Percentiles rank a stretch among this genome's conserved stretches.
Conservation (phyloP, 2,329 filamentous ascomycete species). For the Cylindrodendrum hubeiense region DNA sequence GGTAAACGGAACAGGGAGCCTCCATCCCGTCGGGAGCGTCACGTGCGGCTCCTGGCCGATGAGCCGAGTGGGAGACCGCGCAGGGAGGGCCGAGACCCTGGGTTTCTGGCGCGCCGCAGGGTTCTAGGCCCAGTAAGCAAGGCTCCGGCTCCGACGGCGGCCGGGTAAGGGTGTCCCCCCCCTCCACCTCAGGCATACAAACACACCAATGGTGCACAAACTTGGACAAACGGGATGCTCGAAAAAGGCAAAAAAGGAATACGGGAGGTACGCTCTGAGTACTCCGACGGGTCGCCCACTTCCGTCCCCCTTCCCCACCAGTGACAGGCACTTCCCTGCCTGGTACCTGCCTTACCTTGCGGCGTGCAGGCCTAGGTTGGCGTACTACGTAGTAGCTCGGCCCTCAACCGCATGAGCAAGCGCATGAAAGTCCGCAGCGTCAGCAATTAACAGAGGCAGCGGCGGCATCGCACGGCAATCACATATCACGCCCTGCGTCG, state of each 20-base stretch:
- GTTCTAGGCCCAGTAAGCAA: slow-evolving; percentile 19
- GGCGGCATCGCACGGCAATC: slow-evolving; percentile 20
- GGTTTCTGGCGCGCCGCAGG: slow-evolving; percentile 1
- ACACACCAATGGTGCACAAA: neutral
- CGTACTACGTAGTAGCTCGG: slow-evolving; percentile 9
- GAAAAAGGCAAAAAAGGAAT: neutral
- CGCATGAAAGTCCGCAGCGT: slow-evolving; percentile 5
- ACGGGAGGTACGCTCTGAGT: neutral
- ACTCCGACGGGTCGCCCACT: neutral
- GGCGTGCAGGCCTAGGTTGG: slow-evolving; percentile 14
- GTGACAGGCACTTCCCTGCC: slow-evolving; percentile 20
- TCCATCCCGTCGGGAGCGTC: slow-evolving; percentile 19
- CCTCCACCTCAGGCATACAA: neutral
- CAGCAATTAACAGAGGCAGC: slow-evolving; percentile 27
- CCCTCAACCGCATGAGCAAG: slow-evolving; percentile 13
- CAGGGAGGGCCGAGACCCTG: slow-evolving; percentile 27
- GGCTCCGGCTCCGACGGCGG: slow-evolving; percentile 28
- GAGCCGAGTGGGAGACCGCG: slow-evolving; percentile 16
- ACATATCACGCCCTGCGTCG: slow-evolving; percentile 2
- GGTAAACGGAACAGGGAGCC: slow-evolving; percentile 4
- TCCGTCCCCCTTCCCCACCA: neutral
- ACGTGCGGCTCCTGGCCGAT: slow-evolving; percentile 18
- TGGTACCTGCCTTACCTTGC: slow-evolving; percentile 14
- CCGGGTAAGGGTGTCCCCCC: slow-evolving; percentile 4
- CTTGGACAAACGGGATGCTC: slow-evolving; percentile 1